Base-by-base conservation (phyloP, 495 filamentous ascomycete species). In the Haplographium delicatum region DNA sequence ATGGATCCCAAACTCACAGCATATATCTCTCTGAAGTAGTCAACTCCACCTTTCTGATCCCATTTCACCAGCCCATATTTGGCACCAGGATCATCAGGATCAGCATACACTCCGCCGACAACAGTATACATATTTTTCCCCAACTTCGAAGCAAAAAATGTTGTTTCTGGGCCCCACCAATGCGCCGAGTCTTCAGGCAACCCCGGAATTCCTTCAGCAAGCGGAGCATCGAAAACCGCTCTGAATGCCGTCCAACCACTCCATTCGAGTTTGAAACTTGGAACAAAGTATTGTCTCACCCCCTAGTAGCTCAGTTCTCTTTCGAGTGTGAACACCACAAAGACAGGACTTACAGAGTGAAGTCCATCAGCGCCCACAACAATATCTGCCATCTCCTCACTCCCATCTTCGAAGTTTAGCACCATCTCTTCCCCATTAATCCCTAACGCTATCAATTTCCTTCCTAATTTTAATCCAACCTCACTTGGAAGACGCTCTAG, bases 151-250 rank as follows among this genome's bases (percentile, higher is more conserved):
- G 67, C 62, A 53, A 78, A 75, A n/a, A 75, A 71, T 13, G 65
- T 71, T 22, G 70, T 65, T 18, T 68, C 62, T 10, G 66, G 72
- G 13, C 71, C 71, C 72, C 72, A 75, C 65, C 72, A 75, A 35
- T 74, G 72, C 15, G 62, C 64, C 10, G 74, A 72, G 50, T 75
- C 74, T 15, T 63, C 49, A 5, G 71, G 72, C 4, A 77, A 35
- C 51, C 65, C 56, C 3, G 66, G 62, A 18, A 75, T 65, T 26
- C 64, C 53, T 27, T 66, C 64, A 3, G 72, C 65, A 31, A 69
- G 49, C 1, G 63, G 66, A 2, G 61, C 61, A 44, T 69, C 68
- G 31, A 77, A 74, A 5, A 73, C 69, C n/a, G 68, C 65, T 35
- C 72, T 62, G 59, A 73, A 69, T 6, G 70, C 66, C 2, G 72